A percentile compares a stretch with the other conserved stretches of the same genome.
Evolutionary conservation across 805 yeast species (phyloP).

Genomic region (Metschnikowia dekortorum): DNA sequence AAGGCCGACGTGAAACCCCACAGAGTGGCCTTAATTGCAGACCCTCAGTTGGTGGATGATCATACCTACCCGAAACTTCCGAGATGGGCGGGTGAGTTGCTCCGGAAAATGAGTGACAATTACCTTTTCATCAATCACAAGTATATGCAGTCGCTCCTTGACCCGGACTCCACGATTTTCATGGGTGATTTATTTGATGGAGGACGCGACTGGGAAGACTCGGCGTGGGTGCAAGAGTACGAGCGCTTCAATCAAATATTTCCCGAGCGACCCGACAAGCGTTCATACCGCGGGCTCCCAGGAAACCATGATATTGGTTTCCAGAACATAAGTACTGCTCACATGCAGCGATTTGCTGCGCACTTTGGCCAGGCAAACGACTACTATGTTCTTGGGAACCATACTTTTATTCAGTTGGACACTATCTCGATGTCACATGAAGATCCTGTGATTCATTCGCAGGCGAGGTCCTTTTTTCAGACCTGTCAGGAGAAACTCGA

Average conservation of each 20-base stretch:
- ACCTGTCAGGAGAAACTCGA: slow-evolving; percentile 20
- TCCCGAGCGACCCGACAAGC: slow-evolving; percentile 46
- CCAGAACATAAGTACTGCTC: slow-evolving; percentile 61
- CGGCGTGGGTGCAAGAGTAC: slow-evolving; percentile 66
- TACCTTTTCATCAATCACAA: slow-evolving; percentile 76
- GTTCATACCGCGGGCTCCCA: slow-evolving; percentile 46
- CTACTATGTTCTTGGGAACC: slow-evolving; percentile 57
- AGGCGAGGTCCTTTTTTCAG: slow-evolving; percentile 52
- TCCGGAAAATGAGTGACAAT: slow-evolving; percentile 65
- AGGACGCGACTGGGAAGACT: slow-evolving; percentile 80
- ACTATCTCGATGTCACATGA: slow-evolving; percentile 73
- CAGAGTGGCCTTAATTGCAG: slow-evolving; percentile 66
- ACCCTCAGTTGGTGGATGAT: slow-evolving; percentile 90
- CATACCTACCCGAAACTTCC: slow-evolving; percentile 80
- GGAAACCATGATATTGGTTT: slow-evolving; percentile 98
- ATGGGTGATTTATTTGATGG: slow-evolving; percentile 95
- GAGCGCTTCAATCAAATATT: slow-evolving; percentile 65
- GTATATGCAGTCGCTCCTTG: slow-evolving; percentile 49
- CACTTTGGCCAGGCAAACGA: slow-evolving; percentile 71
- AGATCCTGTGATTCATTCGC: slow-evolving; percentile 40
- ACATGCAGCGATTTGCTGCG: slow-evolving; percentile 59
- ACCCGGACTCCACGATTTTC: slow-evolving; percentile 74
- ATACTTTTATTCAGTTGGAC: slow-evolving; percentile 70
- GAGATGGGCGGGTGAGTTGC: slow-evolving; percentile 44
- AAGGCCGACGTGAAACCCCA: slow-evolving; percentile 32